Evolutionary conservation across 1,284 basidiomycete species (phyloP).

Genomic region (Sporisorium reilianum): DNA sequence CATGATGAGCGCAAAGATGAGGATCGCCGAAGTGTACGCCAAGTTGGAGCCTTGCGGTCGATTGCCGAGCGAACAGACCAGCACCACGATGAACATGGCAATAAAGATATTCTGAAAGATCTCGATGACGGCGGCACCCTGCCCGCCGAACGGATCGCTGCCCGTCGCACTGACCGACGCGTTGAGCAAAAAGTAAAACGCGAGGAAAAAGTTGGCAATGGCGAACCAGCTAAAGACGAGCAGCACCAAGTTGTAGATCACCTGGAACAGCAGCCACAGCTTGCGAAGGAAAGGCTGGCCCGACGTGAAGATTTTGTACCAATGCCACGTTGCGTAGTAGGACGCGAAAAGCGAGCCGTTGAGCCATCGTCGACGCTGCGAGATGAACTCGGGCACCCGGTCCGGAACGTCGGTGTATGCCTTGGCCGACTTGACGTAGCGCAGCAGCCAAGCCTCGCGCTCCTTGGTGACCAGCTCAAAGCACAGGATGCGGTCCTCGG

Average conservation of each 20-base stretch:
- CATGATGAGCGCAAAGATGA: conserved; percentile 62
- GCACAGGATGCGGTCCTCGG: conserved; percentile 66
- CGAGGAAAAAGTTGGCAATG: conserved; percentile 61
- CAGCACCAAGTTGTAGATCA: conserved; percentile 62
- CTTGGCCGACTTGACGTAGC: conserved; percentile 66
- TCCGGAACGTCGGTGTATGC: conserved; percentile 67
- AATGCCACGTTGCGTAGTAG: conserved; percentile 64
- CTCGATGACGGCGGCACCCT: conserved; percentile 60
- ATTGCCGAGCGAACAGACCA: conserved; percentile 67
- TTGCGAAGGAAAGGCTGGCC: conserved; percentile 61
- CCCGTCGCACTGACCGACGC: conserved; percentile 34
- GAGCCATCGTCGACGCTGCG: conserved; percentile 65
- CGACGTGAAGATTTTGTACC: conserved; percentile 64
- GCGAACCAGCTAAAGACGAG: conserved; percentile 66
- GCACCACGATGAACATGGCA: conserved; percentile 66
- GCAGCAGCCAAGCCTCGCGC: conserved; percentile 64
- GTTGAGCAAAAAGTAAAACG: conserved; percentile 62
- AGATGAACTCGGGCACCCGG: conserved; percentile 63
- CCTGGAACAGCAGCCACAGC: conserved; percentile 61
- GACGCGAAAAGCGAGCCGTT: conserved; percentile 66
- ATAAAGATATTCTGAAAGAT: conserved; percentile 64
- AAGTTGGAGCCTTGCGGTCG: conserved; percentile 64
- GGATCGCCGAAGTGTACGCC: conserved; percentile 61
- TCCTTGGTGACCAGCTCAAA: conserved; percentile 70
- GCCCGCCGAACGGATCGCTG: conserved; percentile 44